A percentile compares a stretch with the other conserved stretches of the same genome.
Conservation (phyloP, 371 early-diverging fungal species). For the Mortierella sp. region DNA sequence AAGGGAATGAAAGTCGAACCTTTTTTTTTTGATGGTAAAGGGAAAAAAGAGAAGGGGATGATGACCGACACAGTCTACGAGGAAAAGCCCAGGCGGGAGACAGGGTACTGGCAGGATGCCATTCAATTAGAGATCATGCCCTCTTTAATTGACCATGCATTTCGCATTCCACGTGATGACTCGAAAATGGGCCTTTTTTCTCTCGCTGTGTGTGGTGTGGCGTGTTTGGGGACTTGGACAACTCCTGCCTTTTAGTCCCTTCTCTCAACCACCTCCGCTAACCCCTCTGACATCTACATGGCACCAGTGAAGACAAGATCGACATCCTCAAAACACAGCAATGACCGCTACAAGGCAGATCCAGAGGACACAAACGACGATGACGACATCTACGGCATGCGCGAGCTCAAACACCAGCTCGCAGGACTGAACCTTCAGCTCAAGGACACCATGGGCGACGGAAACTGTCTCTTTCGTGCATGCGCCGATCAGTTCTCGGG, state of each 20-base stretch:
- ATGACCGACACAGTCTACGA: too few species aligned
- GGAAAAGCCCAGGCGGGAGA: too few species aligned
- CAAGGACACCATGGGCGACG: constrained; percentile 86
- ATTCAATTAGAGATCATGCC: too few species aligned
- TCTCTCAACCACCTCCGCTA: background rate
- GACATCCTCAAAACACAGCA: constrained; percentile 18
- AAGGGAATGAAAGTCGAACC: too few species aligned
- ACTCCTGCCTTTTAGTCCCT: background rate
- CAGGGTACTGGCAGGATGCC: too few species aligned
- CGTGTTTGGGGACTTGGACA: too few species aligned
- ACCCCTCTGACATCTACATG: constrained; percentile 15
- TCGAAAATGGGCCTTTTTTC: too few species aligned
- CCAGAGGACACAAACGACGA: constrained; percentile 53
- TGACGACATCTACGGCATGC: constrained; percentile 57
- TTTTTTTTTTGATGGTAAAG: too few species aligned
- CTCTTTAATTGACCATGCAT: too few species aligned
- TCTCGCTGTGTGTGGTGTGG: too few species aligned
- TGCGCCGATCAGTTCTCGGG: constrained; percentile 84
- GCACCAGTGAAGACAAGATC: constrained; percentile 49
- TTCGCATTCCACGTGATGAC: too few species aligned
- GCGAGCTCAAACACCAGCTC: constrained; percentile 57
- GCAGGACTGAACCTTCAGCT: constrained; percentile 65
- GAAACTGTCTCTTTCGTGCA: constrained; percentile 80
- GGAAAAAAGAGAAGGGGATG: too few species aligned
- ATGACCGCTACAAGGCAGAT: constrained; percentile 40